These are phyloP conservation scores for Arthromyces matolae DNA, from an alignment of 768 basidiomycete species.

Conservation along the genomic window DNA sequence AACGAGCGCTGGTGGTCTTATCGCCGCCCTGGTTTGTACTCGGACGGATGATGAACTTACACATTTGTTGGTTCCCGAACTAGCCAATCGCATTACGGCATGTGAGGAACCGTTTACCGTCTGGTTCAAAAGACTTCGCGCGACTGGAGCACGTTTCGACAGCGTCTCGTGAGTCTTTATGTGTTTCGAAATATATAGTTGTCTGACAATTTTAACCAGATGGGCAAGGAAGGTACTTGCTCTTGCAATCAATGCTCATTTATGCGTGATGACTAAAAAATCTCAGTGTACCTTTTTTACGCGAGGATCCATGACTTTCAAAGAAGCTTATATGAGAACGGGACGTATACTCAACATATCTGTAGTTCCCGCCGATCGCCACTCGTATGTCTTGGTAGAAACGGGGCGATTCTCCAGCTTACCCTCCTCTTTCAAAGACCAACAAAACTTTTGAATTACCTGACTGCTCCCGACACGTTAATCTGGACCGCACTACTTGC, in stretches of 20 bases:
- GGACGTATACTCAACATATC: slow-evolving; percentile 93
- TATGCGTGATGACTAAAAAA: background rate
- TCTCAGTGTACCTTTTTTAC: slow-evolving; percentile 83
- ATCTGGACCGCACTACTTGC: slow-evolving; percentile 82
- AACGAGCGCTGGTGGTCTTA: slow-evolving; percentile 88
- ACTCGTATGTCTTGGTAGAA: slow-evolving; percentile 50
- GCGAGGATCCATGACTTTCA: slow-evolving; percentile 90
- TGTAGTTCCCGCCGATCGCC: slow-evolving; percentile 84
- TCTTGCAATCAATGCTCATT: background rate
- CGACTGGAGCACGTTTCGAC: slow-evolving; percentile 94
- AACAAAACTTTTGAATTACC: slow-evolving; percentile 92
- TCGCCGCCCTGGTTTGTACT: slow-evolving; percentile 75
- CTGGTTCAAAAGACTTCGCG: slow-evolving; percentile 71
- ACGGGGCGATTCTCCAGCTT: background rate
- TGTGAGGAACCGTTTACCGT: slow-evolving; percentile 72
- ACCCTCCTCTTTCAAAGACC: slow-evolving; percentile 48
- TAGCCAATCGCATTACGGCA: slow-evolving; percentile 81
- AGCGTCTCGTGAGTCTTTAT: slow-evolving; percentile 46
- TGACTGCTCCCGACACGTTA: slow-evolving; percentile 90
- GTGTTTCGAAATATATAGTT: background rate
- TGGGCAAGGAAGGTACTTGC: slow-evolving; percentile 83
- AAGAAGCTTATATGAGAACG: slow-evolving; percentile 89
- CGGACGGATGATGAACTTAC: slow-evolving; percentile 86
- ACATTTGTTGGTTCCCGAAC: slow-evolving; percentile 68
- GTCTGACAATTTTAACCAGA: slow-evolving; percentile 21